Conservation (phyloP, 352 stramenopile species). For the Globisporangium cederbergense region DNA sequence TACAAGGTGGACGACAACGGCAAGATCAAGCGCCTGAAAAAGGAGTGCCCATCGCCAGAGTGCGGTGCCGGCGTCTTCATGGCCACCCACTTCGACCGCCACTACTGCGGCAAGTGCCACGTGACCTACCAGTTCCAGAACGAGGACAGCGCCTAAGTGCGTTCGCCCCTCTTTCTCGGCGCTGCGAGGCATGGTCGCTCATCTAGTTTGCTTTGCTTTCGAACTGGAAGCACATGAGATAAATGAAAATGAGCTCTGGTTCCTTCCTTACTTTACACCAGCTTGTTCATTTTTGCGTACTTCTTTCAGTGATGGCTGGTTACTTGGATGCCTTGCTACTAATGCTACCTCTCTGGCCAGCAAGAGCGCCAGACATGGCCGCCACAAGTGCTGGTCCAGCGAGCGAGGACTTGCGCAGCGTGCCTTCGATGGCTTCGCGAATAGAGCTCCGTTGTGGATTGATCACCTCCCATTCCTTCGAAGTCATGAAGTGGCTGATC, state of each 20-base stretch:
- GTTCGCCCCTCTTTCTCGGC: background rate
- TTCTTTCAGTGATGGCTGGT: background rate
- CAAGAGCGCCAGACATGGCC: background rate
- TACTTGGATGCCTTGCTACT: background rate
- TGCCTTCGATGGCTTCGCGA: conserved; percentile 42
- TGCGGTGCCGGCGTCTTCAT: conserved; percentile 99
- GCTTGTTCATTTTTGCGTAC: background rate
- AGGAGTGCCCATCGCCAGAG: conserved; percentile 94
- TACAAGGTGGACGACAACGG: conserved; percentile 96
- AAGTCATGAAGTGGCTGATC: conserved; percentile 45
- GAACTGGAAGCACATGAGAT: background rate
- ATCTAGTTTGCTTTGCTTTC: conserved; percentile 1
- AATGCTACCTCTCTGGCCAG: background rate
- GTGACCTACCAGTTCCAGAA: conserved; percentile 94
- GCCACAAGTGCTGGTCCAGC: background rate
- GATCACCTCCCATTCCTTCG: conserved; percentile 71
- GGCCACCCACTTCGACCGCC: conserved; percentile 98
- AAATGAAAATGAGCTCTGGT: conserved; percentile 23
- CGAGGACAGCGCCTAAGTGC: conserved; percentile 58
- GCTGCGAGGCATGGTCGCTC: background rate
- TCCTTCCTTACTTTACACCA: conserved; percentile 14
- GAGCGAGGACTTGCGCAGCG: conserved; percentile 11
- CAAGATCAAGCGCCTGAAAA: conserved; percentile 97
- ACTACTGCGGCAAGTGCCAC: conserved; percentile 99
- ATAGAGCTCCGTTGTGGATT: conserved; percentile 52